Percentiles rank a stretch among this genome's conserved stretches.
Evolutionary conservation across 371 early-diverging fungal genomes (phyloP).

Genomic region (Mortierella sp.): DNA sequence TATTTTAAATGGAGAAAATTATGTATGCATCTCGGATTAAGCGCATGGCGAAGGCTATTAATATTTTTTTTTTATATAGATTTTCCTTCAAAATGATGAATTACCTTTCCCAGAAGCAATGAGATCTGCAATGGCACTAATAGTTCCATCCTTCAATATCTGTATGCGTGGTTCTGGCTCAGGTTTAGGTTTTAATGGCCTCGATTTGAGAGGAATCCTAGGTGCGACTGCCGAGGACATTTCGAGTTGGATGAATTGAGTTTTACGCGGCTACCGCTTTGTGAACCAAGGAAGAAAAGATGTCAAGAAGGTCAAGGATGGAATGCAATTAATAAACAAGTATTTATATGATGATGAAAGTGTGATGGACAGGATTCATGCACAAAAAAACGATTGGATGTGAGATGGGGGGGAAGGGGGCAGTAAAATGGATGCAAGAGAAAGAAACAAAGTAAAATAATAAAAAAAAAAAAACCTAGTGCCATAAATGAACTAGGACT

Average conservation of each 20-base stretch:
- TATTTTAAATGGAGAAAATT: background rate
- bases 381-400: no score
- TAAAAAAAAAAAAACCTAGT: background rate
- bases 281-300: background rate
- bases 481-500: constrained; percentile 5
- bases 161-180: constrained; percentile 49
- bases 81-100: background rate
- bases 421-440: background rate
- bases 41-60: background rate
- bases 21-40: background rate
- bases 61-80: background rate
- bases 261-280: background rate
- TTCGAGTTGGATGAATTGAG: background rate
- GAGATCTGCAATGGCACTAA: constrained; percentile 69
- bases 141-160: constrained; percentile 51
- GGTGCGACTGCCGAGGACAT: constrained; percentile 17
- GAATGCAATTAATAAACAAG: no score
- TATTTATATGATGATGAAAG: no score
- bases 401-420: background rate
- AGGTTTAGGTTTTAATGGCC: constrained; percentile 38
- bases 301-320: background rate
- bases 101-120: constrained; percentile 66
- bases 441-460: constrained; percentile 1
- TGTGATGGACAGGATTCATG: no score
- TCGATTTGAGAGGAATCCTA: constrained; percentile 30